These are phyloP conservation scores for Microcyclospora pomicola DNA, from an alignment of 2,329 filamentous ascomycete genomes.

Conservation along the genomic window DNA sequence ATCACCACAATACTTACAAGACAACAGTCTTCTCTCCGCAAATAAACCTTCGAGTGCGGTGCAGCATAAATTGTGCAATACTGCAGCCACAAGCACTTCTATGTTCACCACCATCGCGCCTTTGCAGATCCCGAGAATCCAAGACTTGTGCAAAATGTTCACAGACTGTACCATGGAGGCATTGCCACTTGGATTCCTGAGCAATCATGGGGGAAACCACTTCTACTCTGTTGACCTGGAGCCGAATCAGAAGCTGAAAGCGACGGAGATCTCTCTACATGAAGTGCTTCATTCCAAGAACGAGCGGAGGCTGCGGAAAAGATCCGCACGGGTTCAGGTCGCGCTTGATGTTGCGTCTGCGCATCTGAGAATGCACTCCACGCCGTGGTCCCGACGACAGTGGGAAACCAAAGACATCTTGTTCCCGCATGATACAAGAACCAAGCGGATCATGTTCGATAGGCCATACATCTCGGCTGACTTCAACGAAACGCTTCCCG, in stretches of 20 bases:
- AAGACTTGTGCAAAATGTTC: too few species aligned
- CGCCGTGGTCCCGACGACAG: conserved; percentile 13
- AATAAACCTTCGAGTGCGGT: too few species aligned
- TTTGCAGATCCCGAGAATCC: too few species aligned
- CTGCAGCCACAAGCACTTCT: too few species aligned
- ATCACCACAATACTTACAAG: too few species aligned
- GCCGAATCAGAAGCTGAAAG: not conserved
- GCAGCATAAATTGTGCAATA: too few species aligned
- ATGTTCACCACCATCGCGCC: too few species aligned
- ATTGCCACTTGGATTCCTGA: too few species aligned
- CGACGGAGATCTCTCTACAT: not conserved
- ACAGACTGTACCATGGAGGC: too few species aligned
- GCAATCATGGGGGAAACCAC: not conserved
- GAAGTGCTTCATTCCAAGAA: not conserved
- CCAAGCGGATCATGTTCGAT: not conserved
- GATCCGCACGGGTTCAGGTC: too few species aligned
- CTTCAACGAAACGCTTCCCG: not conserved
- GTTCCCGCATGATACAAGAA: not conserved
- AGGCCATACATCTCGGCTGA: conserved; percentile 1
- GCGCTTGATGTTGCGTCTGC: conserved; percentile 10
- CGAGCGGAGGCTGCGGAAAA: too few species aligned
- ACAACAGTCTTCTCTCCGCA: too few species aligned
- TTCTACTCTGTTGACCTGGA: not conserved
- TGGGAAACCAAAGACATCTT: not conserved
- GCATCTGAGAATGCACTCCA: conserved; percentile 14